Conservation (phyloP, 371 early-diverging fungal genomes). For the Sporodiniella umbellata region DNA sequence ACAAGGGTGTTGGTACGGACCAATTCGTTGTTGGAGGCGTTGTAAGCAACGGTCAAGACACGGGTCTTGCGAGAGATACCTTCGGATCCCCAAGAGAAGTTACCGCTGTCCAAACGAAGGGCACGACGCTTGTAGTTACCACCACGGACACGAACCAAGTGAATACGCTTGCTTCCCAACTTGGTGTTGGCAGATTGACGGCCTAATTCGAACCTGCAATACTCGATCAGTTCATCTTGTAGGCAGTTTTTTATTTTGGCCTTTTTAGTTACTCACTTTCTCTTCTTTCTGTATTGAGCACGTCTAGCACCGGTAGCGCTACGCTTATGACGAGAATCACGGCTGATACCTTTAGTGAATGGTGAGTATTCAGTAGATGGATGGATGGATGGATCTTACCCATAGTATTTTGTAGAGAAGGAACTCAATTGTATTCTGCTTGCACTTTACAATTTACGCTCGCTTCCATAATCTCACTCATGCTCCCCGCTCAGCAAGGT, state of each 20-base stretch:
- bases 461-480: not conserved
- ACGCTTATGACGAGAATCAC: slow-evolving; percentile 98
- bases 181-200: slow-evolving; percentile 98
- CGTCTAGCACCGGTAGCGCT: slow-evolving; percentile 98
- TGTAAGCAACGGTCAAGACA: slow-evolving; percentile 98
- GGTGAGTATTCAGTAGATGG: slow-evolving; percentile 4
- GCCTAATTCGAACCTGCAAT: slow-evolving; percentile 98
- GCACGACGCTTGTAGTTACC: slow-evolving; percentile 99
- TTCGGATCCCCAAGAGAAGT: slow-evolving; percentile 98
- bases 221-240: slow-evolving; percentile 63
- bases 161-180: slow-evolving; percentile 95
- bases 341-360: slow-evolving; percentile 79
- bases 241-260: not conserved
- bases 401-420: slow-evolving; percentile 25
- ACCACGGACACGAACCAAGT: slow-evolving; percentile 96
- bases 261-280: slow-evolving; percentile 39
- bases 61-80: slow-evolving; percentile 93
- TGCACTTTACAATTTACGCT: not conserved
- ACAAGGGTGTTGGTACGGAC: slow-evolving; percentile 99
- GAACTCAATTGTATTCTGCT: slow-evolving; percentile 12
- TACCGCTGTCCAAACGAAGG: slow-evolving; percentile 95
- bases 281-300: slow-evolving; percentile 97
- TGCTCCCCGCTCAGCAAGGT: not conserved
- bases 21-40: slow-evolving; percentile 99
- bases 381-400: slow-evolving; percentile 23